These are phyloP conservation scores for Vachellia collinsii DNA, from an alignment of 306 rosid genomes.

Conservation along the genomic window DNA sequence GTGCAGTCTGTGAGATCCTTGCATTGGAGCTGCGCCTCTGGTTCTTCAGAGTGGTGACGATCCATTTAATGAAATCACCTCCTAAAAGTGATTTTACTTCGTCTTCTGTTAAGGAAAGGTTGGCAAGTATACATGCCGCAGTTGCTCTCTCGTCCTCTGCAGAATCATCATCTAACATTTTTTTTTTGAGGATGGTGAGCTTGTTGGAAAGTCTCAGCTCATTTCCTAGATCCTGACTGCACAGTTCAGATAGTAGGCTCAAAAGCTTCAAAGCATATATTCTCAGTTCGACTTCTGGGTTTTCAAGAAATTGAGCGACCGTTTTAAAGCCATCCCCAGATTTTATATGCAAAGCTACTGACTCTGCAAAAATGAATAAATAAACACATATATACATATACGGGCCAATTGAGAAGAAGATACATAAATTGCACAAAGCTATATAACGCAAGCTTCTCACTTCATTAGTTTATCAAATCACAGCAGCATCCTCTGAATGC, in stretches of 20 bases:
- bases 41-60: constrained; percentile 41
- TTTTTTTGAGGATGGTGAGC: constrained; percentile 50
- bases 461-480: not conserved
- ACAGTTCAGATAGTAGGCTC: constrained; percentile 55
- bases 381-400: not conserved
- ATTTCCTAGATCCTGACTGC: constrained; percentile 47
- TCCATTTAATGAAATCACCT: constrained; percentile 53
- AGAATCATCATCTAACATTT: constrained; percentile 48
- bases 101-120: constrained; percentile 47
- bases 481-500: not conserved
- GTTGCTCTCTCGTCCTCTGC: constrained; percentile 56
- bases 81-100: constrained; percentile 54
- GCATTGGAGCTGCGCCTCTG: constrained; percentile 41
- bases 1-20: constrained; percentile 43
- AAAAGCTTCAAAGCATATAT: constrained; percentile 54
- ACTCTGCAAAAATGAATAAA: constrained; percentile 40
- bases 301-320: constrained; percentile 50
- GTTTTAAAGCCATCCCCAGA: constrained; percentile 51
- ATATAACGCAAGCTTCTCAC: not conserved
- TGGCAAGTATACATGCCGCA: constrained; percentile 60
- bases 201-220: constrained; percentile 54
- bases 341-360: constrained; percentile 52
- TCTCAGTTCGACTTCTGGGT: constrained; percentile 56
- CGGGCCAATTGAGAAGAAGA: not conserved
- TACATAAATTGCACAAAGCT: not conserved